Evolutionary conservation across 352 stramenopile species (phyloP).

Genomic region (Phytophthora parvispora): DNA sequence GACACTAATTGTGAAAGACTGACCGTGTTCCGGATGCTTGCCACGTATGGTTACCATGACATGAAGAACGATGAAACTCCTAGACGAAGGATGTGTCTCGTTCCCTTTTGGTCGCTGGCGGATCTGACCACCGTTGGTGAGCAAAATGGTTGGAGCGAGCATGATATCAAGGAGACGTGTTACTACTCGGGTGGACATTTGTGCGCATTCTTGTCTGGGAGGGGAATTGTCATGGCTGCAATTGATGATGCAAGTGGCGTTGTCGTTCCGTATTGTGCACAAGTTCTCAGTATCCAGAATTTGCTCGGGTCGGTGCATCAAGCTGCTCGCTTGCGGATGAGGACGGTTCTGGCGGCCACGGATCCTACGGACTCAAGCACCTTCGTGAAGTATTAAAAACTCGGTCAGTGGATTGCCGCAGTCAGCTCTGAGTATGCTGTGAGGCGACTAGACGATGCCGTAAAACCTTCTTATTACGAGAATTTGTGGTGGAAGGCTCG

Average conservation of each 20-base stretch:
- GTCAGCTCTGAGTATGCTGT: not conserved
- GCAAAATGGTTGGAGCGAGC: not conserved
- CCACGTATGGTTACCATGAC: not conserved
- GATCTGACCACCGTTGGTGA: not conserved
- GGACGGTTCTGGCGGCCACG: not conserved
- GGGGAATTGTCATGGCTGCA: constrained; percentile 1
- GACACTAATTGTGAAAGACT: not conserved
- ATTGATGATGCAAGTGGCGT: constrained; percentile 5
- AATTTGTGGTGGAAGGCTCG: not conserved
- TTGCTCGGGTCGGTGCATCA: not conserved
- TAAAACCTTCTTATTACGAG: not conserved
- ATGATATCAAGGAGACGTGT: not conserved
- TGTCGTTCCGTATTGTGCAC: not conserved
- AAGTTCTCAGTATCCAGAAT: constrained; percentile 5
- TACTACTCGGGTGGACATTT: constrained; percentile 20
- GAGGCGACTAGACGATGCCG: not conserved
- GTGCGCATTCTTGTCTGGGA: constrained; percentile 26
- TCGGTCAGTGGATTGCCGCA: not conserved
- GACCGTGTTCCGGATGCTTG: not conserved
- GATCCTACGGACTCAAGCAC: not conserved
- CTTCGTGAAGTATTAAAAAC: not conserved
- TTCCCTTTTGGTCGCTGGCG: not conserved
- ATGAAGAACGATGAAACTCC: not conserved
- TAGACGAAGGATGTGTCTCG: not conserved
- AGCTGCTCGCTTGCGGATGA: constrained; percentile 2